phyloP scores from a whole-genome alignment of 2,329 filamentous ascomycete genomes.

The Bertia moriformis region DNA sequence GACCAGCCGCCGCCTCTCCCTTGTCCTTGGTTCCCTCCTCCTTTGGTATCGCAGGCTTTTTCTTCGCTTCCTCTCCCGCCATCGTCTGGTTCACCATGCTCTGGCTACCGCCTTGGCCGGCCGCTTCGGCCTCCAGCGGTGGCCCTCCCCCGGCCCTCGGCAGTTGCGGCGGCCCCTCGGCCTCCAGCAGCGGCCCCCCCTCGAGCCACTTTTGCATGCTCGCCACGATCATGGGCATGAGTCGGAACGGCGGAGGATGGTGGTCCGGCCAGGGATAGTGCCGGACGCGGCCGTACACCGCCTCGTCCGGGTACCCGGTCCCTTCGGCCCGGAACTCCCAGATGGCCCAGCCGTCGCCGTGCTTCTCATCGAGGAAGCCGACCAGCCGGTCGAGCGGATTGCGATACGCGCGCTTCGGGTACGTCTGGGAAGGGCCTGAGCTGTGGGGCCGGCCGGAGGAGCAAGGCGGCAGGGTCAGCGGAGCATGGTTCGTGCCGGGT shows the following conservation, averaged over 20 bases:
- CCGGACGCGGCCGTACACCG: conserved; percentile 70
- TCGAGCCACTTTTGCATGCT: conserved; percentile 83
- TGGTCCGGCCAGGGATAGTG: conserved; percentile 97
- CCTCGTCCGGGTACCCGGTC: conserved; percentile 82
- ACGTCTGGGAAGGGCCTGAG: conserved; percentile 78
- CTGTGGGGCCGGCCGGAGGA: too few species aligned
- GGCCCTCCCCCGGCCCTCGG: conserved; percentile 3
- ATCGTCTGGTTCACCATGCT: conserved; percentile 11
- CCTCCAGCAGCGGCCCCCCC: conserved; percentile 26
- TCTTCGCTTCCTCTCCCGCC: conserved; percentile 17
- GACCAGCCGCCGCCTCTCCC: conserved; percentile 17
- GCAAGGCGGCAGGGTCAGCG: conserved; percentile 1
- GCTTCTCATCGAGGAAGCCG: conserved; percentile 72
- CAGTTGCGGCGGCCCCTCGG: conserved; percentile 1
- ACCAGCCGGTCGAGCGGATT: conserved; percentile 83
- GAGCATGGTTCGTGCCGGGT: too few species aligned
- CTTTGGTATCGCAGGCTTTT: conserved; percentile 24
- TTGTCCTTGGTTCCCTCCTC: conserved; percentile 12
- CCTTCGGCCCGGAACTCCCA: conserved; percentile 98
- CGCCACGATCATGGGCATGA: conserved; percentile 78
- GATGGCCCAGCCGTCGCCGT: conserved; percentile 76
- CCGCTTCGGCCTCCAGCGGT: too few species aligned
- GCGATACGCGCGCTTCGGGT: conserved; percentile 82
- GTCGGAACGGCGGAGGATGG: conserved; percentile 80
- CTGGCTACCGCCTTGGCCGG: conserved; percentile 7